Evolutionary conservation across 345 rosid genomes (phyloP).

Genomic region (Syzygium aromaticum): DNA sequence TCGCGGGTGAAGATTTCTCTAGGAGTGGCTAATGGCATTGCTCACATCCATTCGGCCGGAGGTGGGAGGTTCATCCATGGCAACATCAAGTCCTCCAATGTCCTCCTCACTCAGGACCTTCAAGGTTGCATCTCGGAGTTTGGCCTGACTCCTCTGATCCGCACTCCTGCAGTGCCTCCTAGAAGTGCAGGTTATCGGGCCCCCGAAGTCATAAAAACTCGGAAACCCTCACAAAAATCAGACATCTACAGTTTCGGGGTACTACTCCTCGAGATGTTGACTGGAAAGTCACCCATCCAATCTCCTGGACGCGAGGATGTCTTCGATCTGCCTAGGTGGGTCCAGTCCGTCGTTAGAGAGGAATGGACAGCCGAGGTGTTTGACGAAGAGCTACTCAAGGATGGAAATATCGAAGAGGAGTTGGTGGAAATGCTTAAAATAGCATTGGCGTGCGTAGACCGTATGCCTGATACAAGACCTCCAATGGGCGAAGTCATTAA

Average conservation of each 20-base stretch:
- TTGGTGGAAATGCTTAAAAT: conserved; percentile 91
- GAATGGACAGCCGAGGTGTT: conserved; percentile 96
- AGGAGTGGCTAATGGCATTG: conserved; percentile 65
- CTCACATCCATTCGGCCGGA: conserved; percentile 58
- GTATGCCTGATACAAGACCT: conserved; percentile 66
- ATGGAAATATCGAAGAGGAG: conserved; percentile 71
- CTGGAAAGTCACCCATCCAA: conserved; percentile 75
- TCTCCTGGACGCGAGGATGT: conserved; percentile 47
- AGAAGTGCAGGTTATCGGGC: conserved; percentile 73
- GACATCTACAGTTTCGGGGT: conserved; percentile 90
- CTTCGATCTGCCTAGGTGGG: conserved; percentile 85
- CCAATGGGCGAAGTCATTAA: conserved; percentile 62
- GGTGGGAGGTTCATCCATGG: conserved; percentile 63
- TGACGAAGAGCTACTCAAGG: conserved; percentile 64
- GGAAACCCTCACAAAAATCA: conserved; percentile 46
- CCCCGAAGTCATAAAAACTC: conserved; percentile 61
- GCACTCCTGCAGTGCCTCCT: conserved; percentile 38
- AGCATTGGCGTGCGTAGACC: conserved; percentile 78
- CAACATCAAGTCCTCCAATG: conserved; percentile 73
- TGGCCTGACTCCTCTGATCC: conserved; percentile 56
- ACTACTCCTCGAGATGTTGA: conserved; percentile 71
- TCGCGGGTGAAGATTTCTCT: conserved; percentile 58
- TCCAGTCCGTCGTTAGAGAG: conserved; percentile 79
- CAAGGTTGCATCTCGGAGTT: conserved; percentile 61
- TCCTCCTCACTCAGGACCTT: conserved; percentile 52